Evolutionary conservation across 148 eudicot species (phyloP).

Genomic region (Nyssa sinensis): DNA sequence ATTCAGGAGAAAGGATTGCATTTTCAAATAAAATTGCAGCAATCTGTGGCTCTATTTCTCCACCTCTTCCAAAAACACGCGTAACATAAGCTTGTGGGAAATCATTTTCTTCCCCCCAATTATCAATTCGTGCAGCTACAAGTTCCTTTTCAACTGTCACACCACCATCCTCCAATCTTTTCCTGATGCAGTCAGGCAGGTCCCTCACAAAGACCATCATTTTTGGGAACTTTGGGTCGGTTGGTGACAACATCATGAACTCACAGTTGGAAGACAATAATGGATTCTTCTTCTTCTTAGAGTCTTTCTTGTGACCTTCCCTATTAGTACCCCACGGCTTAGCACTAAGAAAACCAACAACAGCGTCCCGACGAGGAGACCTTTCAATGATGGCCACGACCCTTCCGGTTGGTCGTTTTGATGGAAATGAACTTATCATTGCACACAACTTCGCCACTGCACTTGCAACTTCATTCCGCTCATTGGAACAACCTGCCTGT

Average conservation of each 20-base stretch:
- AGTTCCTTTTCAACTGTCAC: conserved; percentile 64
- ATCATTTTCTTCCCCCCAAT: conserved; percentile 62
- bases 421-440: conserved; percentile 44
- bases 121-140: conserved; percentile 62
- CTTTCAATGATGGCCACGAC: conserved; percentile 70
- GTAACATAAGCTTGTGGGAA: conserved; percentile 62
- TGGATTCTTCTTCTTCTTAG: conserved; percentile 36
- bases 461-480: conserved; percentile 22
- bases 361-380: conserved; percentile 55
- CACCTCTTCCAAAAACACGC: conserved; percentile 70
- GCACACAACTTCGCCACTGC: conserved; percentile 58
- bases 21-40: conserved; percentile 77
- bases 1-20: conserved; percentile 49
- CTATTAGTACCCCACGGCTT: conserved; percentile 47
- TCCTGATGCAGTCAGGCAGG: conserved; percentile 58
- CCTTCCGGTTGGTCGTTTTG: conserved; percentile 80
- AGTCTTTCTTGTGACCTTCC: conserved; percentile 39
- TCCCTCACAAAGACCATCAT: conserved; percentile 59
- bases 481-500: conserved; percentile 25
- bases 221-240: conserved; percentile 74
- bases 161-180: conserved; percentile 66
- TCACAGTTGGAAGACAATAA: conserved; percentile 30
- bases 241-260: conserved; percentile 57
- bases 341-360: conserved; percentile 74
- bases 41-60: conserved; percentile 72